Evolutionary conservation across 2,329 filamentous ascomycete species (phyloP).

Genomic region (Diaporthe sp.): DNA sequence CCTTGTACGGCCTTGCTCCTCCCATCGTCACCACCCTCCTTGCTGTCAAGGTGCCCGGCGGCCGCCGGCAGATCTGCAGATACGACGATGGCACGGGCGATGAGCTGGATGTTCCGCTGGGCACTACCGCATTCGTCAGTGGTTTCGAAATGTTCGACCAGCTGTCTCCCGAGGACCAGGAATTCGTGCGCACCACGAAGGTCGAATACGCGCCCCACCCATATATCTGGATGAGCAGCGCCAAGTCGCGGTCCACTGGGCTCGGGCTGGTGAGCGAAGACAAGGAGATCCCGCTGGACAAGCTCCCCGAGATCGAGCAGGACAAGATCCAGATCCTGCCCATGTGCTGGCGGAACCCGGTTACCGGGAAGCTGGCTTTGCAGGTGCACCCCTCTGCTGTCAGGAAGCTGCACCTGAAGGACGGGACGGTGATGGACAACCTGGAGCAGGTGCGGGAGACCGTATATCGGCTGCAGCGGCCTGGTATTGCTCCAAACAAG

Average conservation of each 20-base stretch:
- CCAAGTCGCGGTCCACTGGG: conserved; percentile 76
- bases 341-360: conserved; percentile 83
- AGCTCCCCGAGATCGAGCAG: conserved; percentile 70
- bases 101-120: conserved; percentile 76
- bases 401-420: conserved; percentile 75
- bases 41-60: conserved; percentile 79
- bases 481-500: conserved; percentile 76
- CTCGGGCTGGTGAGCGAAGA: conserved; percentile 79
- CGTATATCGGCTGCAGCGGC: conserved; percentile 78
- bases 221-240: conserved; percentile 84
- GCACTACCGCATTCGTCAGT: conserved; percentile 82
- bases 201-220: conserved; percentile 85
- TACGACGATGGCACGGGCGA: conserved; percentile 82
- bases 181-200: conserved; percentile 75
- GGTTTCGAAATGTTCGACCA: conserved; percentile 79
- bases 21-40: conserved; percentile 80
- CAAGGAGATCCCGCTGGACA: conserved; percentile 59
- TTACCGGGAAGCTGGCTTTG: conserved; percentile 77
- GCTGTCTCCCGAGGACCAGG: conserved; percentile 75
- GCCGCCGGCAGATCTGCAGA: conserved; percentile 74
- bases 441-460: conserved; percentile 75
- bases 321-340: conserved; percentile 79
- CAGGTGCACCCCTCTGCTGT: conserved; percentile 83
- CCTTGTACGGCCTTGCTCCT: conserved; percentile 81
- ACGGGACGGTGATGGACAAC: conserved; percentile 79